These are phyloP conservation scores for Ceratocystis harringtonii DNA, from an alignment of 2,329 filamentous ascomycete species.

Conservation along the genomic window DNA sequence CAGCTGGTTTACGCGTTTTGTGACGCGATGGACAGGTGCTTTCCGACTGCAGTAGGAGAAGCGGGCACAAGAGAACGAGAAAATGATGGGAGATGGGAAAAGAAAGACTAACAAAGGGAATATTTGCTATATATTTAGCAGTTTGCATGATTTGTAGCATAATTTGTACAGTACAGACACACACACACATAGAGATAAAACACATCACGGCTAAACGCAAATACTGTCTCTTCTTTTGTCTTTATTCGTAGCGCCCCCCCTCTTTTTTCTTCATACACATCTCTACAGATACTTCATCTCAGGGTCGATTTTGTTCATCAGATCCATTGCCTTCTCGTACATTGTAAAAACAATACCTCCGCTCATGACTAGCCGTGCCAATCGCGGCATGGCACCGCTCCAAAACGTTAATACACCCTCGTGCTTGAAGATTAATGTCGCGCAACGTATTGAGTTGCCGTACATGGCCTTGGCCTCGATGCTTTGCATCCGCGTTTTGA, in stretches of 20 bases:
- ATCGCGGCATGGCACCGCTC: constrained; percentile 76
- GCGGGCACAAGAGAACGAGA: not conserved
- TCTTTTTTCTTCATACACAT: not conserved
- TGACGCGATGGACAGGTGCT: constrained; percentile 42
- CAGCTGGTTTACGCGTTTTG: constrained; percentile 36
- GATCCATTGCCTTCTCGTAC: constrained; percentile 93
- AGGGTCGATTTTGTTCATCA: constrained; percentile 67
- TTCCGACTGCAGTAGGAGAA: constrained; percentile 38
- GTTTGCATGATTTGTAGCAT: not conserved
- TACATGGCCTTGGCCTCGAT: constrained; percentile 70
- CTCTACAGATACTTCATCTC: constrained; percentile 62
- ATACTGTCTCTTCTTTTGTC: not conserved
- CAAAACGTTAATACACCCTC: constrained; percentile 85
- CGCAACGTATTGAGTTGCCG: constrained; percentile 77
- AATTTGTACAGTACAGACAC: constrained; percentile 7
- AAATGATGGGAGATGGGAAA: not conserved
- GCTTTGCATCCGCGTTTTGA: constrained; percentile 98
- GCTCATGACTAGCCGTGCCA: constrained; percentile 74
- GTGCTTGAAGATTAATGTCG: constrained; percentile 66
- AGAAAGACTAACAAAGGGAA: not conserved
- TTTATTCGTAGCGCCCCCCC: not conserved
- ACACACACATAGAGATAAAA: not conserved
- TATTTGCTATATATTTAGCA: not conserved
- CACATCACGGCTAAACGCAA: too few species aligned
- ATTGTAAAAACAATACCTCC: constrained; percentile 97